Conservation (phyloP, 1,139 yeast genomes). For the Candida sp. region DNA sequence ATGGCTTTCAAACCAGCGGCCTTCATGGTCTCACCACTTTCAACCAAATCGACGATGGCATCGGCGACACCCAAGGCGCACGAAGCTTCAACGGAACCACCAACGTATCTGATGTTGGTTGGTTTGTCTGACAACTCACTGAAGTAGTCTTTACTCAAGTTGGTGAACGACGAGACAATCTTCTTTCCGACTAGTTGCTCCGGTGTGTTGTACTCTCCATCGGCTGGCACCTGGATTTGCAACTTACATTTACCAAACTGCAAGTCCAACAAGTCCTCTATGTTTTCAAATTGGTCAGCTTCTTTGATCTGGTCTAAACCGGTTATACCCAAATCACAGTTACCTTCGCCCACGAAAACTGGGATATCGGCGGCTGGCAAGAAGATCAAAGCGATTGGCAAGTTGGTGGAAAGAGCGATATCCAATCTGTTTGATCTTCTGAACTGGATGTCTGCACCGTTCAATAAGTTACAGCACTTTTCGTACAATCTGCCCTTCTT, state of each 20-base stretch:
- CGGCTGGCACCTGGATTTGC: slow-evolving; percentile 94
- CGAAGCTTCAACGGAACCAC: slow-evolving; percentile 98
- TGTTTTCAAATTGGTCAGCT: slow-evolving; percentile 63
- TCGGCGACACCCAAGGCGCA: slow-evolving; percentile 99
- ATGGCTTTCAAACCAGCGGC: slow-evolving; percentile 96
- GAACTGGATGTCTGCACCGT: slow-evolving; percentile 93
- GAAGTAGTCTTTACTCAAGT: slow-evolving; percentile 76
- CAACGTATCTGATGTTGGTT: slow-evolving; percentile 87
- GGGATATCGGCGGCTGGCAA: slow-evolving; percentile 99
- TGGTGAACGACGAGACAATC: slow-evolving; percentile 89
- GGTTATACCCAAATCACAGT: slow-evolving; percentile 95
- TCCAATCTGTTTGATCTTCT: slow-evolving; percentile 90
- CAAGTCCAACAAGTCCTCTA: slow-evolving; percentile 81
- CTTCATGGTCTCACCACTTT: slow-evolving; percentile 98
- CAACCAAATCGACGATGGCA: slow-evolving; percentile 97
- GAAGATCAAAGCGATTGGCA: slow-evolving; percentile 92
- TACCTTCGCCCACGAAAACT: slow-evolving; percentile 96
- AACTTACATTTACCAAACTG: slow-evolving; percentile 88
- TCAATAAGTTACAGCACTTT: slow-evolving; percentile 78
- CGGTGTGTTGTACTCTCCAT: slow-evolving; percentile 64
- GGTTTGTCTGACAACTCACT: slow-evolving; percentile 66
- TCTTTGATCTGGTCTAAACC: slow-evolving; percentile 96
- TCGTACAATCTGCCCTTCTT: slow-evolving; percentile 97
- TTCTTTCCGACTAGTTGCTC: slow-evolving; percentile 88
- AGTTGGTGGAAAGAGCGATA: slow-evolving; percentile 89